These are phyloP conservation scores for Cyclocybe aegerita DNA, from an alignment of 768 basidiomycete species.

Conservation along the genomic window DNA sequence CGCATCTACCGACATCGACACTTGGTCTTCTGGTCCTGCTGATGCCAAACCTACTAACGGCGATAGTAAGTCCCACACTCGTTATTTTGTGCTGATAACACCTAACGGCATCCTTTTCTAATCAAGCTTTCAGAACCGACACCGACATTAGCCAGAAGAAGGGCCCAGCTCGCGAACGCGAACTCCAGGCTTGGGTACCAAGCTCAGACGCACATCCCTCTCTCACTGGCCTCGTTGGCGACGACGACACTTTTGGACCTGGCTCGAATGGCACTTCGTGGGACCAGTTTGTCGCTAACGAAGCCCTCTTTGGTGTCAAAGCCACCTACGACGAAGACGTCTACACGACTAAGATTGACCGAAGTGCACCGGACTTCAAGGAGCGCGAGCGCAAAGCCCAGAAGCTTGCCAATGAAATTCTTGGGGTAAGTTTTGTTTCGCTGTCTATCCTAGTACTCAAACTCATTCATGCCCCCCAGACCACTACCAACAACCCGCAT, in stretches of 20 bases:
- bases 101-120: constrained; percentile 4
- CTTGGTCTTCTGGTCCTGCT: constrained; percentile 72
- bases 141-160: constrained; percentile 70
- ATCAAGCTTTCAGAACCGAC: constrained; percentile 78
- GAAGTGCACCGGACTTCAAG: constrained; percentile 80
- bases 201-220: constrained; percentile 31
- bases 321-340: constrained; percentile 91
- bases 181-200: constrained; percentile 78
- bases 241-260: constrained; percentile 72
- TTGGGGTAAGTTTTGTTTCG: constrained; percentile 56
- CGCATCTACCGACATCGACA: constrained; percentile 69
- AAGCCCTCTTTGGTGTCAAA: constrained; percentile 88
- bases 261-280: constrained; percentile 49
- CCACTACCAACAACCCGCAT: constrained; percentile 72
- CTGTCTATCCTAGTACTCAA: constrained; percentile 1
- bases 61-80: constrained; percentile 53
- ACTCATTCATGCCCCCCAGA: constrained; percentile 34
- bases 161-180: constrained; percentile 59
- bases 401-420: constrained; percentile 88
- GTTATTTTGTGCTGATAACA: not conserved
- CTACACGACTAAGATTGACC: constrained; percentile 94
- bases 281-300: constrained; percentile 96
- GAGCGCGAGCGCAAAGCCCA: constrained; percentile 87
- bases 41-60: constrained; percentile 69
- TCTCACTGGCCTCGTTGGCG: constrained; percentile 35